These are phyloP conservation scores for Solanum medicagineum DNA, from an alignment of 257 asterid species.

Conservation along the genomic window DNA sequence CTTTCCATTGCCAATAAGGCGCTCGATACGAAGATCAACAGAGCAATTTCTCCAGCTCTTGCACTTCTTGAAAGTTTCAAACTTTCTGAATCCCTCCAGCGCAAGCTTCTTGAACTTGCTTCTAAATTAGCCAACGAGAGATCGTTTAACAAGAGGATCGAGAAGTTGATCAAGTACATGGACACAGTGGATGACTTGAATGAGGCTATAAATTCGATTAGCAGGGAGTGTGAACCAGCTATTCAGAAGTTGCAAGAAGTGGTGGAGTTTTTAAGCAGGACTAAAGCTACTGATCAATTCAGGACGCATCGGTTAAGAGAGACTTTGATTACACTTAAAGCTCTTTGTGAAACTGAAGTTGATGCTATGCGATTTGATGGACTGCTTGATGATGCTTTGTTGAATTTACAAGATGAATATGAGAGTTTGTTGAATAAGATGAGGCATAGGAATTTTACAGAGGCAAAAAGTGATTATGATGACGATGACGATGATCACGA, in stretches of 20 bases:
- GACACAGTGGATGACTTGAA: slow-evolving; percentile 41
- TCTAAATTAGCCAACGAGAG: slow-evolving; percentile 24
- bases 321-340: slow-evolving; percentile 55
- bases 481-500: slow-evolving; percentile 6
- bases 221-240: slow-evolving; percentile 51
- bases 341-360: slow-evolving; percentile 55
- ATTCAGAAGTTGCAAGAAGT: slow-evolving; percentile 76
- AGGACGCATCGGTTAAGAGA: slow-evolving; percentile 48
- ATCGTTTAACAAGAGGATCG: slow-evolving; percentile 21
- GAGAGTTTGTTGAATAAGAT: slow-evolving; percentile 45
- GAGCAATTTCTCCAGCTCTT: slow-evolving; percentile 62
- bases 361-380: slow-evolving; percentile 74
- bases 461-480: neutral
- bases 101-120: slow-evolving; percentile 34
- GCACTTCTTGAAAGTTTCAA: slow-evolving; percentile 59
- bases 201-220: slow-evolving; percentile 28
- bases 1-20: slow-evolving; percentile 68
- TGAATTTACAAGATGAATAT: slow-evolving; percentile 77
- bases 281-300: slow-evolving; percentile 64
- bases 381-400: slow-evolving; percentile 57
- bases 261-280: slow-evolving; percentile 82
- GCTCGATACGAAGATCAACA: slow-evolving; percentile 56
- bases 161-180: slow-evolving; percentile 41
- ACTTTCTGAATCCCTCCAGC: slow-evolving; percentile 47
- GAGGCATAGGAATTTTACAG: slow-evolving; percentile 27